phyloP scores from a whole-genome alignment of 257 asterid genomes.

The Ilex aquifolium region DNA sequence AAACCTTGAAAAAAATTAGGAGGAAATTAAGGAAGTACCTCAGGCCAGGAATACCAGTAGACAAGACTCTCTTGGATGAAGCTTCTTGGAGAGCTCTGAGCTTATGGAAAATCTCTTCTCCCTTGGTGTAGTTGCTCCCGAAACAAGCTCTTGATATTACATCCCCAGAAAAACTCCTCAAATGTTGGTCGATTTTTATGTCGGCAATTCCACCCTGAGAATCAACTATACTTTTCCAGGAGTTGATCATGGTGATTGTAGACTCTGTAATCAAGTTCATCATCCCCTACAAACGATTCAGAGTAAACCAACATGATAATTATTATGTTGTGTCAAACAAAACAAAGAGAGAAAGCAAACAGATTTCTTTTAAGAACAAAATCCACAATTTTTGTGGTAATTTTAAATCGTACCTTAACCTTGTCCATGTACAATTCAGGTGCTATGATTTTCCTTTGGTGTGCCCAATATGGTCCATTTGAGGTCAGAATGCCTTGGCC shows the following conservation, averaged over 20 bases:
- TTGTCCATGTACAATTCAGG: too few species aligned
- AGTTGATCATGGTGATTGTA: conserved; percentile 17
- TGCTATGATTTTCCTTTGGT: too few species aligned
- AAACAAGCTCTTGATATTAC: conserved; percentile 49
- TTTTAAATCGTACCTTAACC: too few species aligned
- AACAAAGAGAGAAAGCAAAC: too few species aligned
- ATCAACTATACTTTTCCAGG: conserved; percentile 29
- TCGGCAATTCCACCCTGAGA: conserved; percentile 22
- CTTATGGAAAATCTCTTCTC: conserved; percentile 32
- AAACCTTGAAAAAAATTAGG: too few species aligned
- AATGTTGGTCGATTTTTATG: conserved; percentile 19
- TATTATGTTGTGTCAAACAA: too few species aligned
- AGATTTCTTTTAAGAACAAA: too few species aligned
- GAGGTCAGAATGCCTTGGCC: too few species aligned
- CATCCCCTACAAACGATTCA: conserved; percentile 32
- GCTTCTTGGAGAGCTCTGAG: conserved; percentile 24
- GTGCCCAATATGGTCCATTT: too few species aligned
- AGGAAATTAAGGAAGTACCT: conserved; percentile 13
- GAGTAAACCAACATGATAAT: too few species aligned
- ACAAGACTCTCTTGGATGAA: conserved; percentile 21
- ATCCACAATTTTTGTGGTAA: too few species aligned
- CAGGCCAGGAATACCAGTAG: conserved; percentile 37
- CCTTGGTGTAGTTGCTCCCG: conserved; percentile 38
- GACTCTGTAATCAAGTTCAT: conserved; percentile 30
- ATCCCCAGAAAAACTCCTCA: conserved; percentile 40